Conservation (phyloP, 2,329 filamentous ascomycete species). For the Davidsoniella australis region DNA sequence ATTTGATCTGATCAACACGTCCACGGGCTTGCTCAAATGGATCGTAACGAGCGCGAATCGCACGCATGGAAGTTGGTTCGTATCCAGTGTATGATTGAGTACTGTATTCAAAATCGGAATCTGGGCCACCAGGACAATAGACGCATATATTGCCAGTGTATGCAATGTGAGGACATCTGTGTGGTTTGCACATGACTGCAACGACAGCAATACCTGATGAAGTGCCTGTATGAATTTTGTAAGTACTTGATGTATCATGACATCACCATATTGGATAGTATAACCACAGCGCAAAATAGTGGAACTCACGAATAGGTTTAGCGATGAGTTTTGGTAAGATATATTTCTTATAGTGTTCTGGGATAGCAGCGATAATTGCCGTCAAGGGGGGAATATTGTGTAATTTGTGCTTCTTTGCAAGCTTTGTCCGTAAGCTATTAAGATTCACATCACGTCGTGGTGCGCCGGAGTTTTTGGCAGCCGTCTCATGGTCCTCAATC, state of each 20-base stretch:
- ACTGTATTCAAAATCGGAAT: constrained; percentile 97
- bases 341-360: constrained; percentile 99
- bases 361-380: constrained; percentile 92
- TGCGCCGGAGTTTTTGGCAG: constrained; percentile 53
- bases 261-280: neutral
- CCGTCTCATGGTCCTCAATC: constrained; percentile 76
- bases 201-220: constrained; percentile 96
- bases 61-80: constrained; percentile 95
- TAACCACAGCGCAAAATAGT: neutral
- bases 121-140: constrained; percentile 92
- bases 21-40: constrained; percentile 95
- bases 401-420: constrained; percentile 84
- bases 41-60: constrained; percentile 90
- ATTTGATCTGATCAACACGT: constrained; percentile 90
- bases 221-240: constrained; percentile 38
- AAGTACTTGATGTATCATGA: neutral
- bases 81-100: constrained; percentile 98
- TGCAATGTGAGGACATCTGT: constrained; percentile 91
- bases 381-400: constrained; percentile 80
- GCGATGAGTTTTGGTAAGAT: constrained; percentile 91
- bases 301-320: constrained; percentile 65
- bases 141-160: constrained; percentile 99
- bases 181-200: constrained; percentile 98
- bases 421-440: constrained; percentile 69
- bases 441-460: constrained; percentile 79